Conservation (phyloP, 169 alveolate genomes). For the Plasmodium vinckei region DNA sequence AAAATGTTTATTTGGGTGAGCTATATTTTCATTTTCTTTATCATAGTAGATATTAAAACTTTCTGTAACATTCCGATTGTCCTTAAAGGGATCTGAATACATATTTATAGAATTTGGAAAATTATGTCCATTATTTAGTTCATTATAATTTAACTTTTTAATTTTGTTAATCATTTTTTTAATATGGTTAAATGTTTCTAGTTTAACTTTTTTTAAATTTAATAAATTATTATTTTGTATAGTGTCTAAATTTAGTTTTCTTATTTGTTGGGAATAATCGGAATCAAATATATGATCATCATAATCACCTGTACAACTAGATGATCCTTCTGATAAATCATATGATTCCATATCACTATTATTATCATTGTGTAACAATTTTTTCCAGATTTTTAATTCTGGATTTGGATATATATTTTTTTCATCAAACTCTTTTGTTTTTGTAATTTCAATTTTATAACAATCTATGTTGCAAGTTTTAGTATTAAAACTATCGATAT, state of each 20-base stretch:
- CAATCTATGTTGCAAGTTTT: constrained; percentile 1
- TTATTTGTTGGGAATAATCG: constrained; percentile 11
- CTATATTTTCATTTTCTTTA: too few species aligned
- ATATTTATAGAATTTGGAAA: too few species aligned
- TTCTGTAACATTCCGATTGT: too few species aligned
- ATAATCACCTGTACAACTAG: background rate
- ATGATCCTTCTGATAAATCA: background rate
- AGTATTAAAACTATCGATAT: constrained; percentile 8
- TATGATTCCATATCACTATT: background rate
- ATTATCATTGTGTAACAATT: background rate
- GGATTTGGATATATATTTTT: constrained; percentile 43
- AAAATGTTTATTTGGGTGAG: too few species aligned
- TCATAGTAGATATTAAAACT: too few species aligned
- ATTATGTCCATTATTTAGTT: background rate
- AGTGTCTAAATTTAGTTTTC: background rate
- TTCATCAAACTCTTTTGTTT: constrained; percentile 24
- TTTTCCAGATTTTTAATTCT: background rate
- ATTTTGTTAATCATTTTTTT: constrained; percentile 41
- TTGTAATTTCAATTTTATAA: background rate
- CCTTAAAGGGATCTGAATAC: too few species aligned
- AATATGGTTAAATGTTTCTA: constrained; percentile 61
- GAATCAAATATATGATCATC: constrained; percentile 22
- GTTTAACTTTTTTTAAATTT: constrained; percentile 28
- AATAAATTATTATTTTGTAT: constrained; percentile 14
- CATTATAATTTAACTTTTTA: constrained; percentile 5